Evolutionary conservation across 352 stramenopile genomes (phyloP).

Genomic region (Lagenidium sp.): DNA sequence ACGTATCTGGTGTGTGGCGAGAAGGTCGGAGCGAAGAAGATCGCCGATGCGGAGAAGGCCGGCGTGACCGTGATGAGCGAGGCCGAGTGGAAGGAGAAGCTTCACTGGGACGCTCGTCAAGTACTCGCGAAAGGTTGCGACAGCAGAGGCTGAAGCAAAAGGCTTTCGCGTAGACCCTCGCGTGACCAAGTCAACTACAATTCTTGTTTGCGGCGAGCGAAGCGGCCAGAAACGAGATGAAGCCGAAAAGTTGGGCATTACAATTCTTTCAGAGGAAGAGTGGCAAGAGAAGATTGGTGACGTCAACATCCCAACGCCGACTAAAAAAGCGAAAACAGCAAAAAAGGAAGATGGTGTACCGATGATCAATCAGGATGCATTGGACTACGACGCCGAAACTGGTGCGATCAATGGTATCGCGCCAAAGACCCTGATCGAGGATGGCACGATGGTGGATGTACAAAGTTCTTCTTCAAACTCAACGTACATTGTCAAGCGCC

Average conservation of each 20-base stretch:
- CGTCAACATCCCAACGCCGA: not conserved
- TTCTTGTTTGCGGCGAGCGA: constrained; percentile 21
- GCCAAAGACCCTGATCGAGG: constrained; percentile 23
- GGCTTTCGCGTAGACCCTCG: constrained; percentile 17
- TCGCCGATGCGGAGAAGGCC: constrained; percentile 28
- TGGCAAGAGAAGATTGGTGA: constrained; percentile 17
- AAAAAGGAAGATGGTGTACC: constrained; percentile 12
- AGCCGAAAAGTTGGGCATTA: constrained; percentile 17
- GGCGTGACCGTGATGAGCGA: constrained; percentile 26
- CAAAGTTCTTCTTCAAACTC: constrained; percentile 39
- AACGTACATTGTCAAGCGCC: constrained; percentile 43
- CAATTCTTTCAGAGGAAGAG: constrained; percentile 21
- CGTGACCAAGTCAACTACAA: constrained; percentile 21
- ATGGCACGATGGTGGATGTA: constrained; percentile 34
- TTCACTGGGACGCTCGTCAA: constrained; percentile 21
- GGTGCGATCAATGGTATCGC: constrained; percentile 29
- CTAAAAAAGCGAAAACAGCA: constrained; percentile 1
- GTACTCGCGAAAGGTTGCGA: constrained; percentile 21
- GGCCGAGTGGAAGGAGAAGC: constrained; percentile 24
- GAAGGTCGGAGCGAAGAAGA: constrained; percentile 41
- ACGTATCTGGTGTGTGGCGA: constrained; percentile 41
- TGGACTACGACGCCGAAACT: constrained; percentile 33
- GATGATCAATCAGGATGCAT: no score
- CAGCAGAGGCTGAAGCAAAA: constrained; percentile 9
- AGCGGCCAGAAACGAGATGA: constrained; percentile 21